Conservation (phyloP, 257 asterid species). For the Scutellaria galericulata region DNA sequence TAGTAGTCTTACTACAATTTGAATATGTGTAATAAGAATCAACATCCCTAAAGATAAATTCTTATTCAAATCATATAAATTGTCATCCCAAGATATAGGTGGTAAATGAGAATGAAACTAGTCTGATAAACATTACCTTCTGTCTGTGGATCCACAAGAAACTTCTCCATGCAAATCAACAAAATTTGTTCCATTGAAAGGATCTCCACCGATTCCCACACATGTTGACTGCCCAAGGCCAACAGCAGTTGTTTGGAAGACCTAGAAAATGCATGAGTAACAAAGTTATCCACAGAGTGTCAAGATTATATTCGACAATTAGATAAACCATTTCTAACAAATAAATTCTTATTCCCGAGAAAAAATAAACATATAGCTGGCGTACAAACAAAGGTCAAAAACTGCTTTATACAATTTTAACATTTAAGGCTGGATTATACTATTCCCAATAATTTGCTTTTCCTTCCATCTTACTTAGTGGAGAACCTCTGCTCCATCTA, state of each 20-base stretch:
- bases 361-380: too few relatives aligned
- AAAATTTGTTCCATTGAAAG: slow-evolving; percentile 49
- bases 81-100: not conserved
- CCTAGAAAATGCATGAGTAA: slow-evolving; percentile 50
- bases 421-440: slow-evolving; percentile 10
- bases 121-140: slow-evolving; percentile 61
- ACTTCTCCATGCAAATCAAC: slow-evolving; percentile 12
- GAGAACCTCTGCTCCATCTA: not conserved
- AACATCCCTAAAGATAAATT: not conserved
- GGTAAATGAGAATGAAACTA: slow-evolving; percentile 12
- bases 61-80: not conserved
- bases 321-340: not conserved
- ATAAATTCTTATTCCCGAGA: slow-evolving; percentile 4
- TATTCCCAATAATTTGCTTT: not conserved
- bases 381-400: too few relatives aligned
- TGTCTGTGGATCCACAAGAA: slow-evolving; percentile 93
- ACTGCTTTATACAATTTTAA: not conserved
- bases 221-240: slow-evolving; percentile 99
- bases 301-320: slow-evolving; percentile 3
- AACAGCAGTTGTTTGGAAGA: slow-evolving; percentile 98
- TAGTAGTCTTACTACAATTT: slow-evolving; percentile 11
- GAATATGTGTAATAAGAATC: not conserved
- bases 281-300: slow-evolving; percentile 23
- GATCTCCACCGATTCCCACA: slow-evolving; percentile 98
- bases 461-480: not conserved